Base-by-base conservation (phyloP, 75 land plant genomes). In the Picea sitchensis region DNA sequence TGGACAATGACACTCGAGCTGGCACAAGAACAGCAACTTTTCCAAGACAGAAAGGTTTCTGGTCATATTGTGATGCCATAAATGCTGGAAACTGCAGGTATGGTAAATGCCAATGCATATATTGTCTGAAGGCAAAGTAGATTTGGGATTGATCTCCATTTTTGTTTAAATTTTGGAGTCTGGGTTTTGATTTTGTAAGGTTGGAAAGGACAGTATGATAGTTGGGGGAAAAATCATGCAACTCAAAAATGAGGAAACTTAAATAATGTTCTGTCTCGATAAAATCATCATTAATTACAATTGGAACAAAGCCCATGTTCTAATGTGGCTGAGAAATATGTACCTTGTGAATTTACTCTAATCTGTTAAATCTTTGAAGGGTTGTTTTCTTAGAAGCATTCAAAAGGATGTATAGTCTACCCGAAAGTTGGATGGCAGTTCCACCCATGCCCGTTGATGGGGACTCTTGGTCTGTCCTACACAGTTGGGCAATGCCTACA, bases 61-160 rank as follows among this genome's bases (percentile, higher is more conserved):
- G 98, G 98, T 78, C 92, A 38, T 88, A 85, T 78, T 95, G 96
- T 84, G 97, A 95, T 89, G 90, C 98, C 9, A 75, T 77, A 60
- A 95, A 97, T 86, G 90, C 92, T 86, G 99, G 99, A 76, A 93
- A 95, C 79, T 97, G 99, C 96, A 93, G 91, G 99, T 90, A 83
- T 84, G 85, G n/a, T 32, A 20, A 44, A 71, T 62, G 47, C 38
- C 51, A 34, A 18, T n/a, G 65, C 15, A 41, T 34, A 62, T 31
- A 72, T 69, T 69, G 14, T 78, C 69, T 97, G 88, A 92, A 96
- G 59, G 95, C 96, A 11, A 78, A 85, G 38, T 95, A 30, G 18
- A 18, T 61, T 61, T 61, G n/a, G 64, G 76, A 76, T 82, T 65
- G 69, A 83, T 82, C 72, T 36, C 75, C 79, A 65, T 61, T 68